phyloP scores from a whole-genome alignment of 106 monocot species.

The Xerophyta viscosa region DNA sequence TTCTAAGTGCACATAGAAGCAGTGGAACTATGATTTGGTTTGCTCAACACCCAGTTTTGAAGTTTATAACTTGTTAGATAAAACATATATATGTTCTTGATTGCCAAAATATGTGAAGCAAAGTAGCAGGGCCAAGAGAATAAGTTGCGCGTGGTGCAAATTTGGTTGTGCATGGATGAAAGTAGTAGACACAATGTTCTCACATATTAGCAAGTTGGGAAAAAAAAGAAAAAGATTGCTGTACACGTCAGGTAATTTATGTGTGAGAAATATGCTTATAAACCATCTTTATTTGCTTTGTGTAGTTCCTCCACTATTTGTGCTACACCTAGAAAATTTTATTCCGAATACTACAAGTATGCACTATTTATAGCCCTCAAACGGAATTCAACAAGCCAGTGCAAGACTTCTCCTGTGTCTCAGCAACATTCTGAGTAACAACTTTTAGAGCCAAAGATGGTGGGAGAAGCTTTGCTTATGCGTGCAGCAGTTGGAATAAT shows the following conservation, averaged over 20 bases:
- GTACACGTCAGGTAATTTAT: not conserved
- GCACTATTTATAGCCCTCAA: constrained; percentile 3
- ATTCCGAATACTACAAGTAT: not conserved
- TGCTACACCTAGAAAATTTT: not conserved
- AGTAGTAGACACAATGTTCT: not conserved
- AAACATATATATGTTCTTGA: no score
- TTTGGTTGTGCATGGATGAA: not conserved
- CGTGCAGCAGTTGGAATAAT: constrained; percentile 40
- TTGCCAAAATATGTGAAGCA: no score
- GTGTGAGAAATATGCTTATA: no score
- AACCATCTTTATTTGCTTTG: not conserved
- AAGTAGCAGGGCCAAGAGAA: not conserved
- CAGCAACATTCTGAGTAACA: not conserved
- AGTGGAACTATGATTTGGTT: no score
- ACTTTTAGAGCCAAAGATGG: not conserved
- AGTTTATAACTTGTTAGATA: no score
- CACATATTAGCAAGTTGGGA: not conserved
- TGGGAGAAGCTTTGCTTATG: constrained; percentile 30
- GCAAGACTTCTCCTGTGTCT: not conserved
- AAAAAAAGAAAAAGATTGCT: not conserved
- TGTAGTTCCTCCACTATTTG: not conserved
- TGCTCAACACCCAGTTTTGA: no score
- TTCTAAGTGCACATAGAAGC: no score
- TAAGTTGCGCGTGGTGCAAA: not conserved
- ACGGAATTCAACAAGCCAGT: not conserved